Evolutionary conservation across 331 rosid species (phyloP).

Genomic region (Malus hybrid): DNA sequence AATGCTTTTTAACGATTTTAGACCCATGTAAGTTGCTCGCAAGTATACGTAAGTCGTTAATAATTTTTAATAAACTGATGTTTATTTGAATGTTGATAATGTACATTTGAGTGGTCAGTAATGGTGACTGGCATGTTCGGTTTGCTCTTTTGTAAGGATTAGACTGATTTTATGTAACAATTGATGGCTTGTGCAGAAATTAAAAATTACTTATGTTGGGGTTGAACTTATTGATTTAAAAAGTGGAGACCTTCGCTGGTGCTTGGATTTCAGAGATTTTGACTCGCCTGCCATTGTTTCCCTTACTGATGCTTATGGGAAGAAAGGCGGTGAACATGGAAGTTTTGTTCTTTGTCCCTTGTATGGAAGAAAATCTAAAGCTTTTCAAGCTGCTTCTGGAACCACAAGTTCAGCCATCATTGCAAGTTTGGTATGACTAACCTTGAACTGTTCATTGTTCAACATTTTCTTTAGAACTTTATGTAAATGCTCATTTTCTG

Average conservation of each 20-base stretch:
- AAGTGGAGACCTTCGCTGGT: conserved; percentile 97
- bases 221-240: conserved; percentile 70
- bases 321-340: conserved; percentile 62
- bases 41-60: neutral
- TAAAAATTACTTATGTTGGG: conserved; percentile 80
- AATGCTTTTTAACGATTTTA: neutral
- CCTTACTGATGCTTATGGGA: conserved; percentile 72
- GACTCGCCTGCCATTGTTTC: conserved; percentile 70
- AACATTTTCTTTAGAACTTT: neutral
- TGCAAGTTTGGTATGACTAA: conserved; percentile 66
- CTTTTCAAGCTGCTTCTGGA: conserved; percentile 92
- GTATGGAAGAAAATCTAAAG: conserved; percentile 92
- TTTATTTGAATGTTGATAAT: neutral
- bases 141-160: neutral
- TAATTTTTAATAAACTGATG: neutral
- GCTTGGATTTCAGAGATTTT: conserved; percentile 99
- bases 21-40: neutral
- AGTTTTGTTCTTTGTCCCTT: conserved; percentile 91
- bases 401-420: conserved; percentile 67
- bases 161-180: conserved; percentile 16
- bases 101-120: neutral
- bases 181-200: conserved; percentile 55
- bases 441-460: conserved; percentile 8
- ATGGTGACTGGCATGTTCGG: neutral
- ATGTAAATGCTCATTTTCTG: conserved; percentile 11